phyloP scores from a whole-genome alignment of 352 stramenopile genomes.

The Globisporangium takayamanum region DNA sequence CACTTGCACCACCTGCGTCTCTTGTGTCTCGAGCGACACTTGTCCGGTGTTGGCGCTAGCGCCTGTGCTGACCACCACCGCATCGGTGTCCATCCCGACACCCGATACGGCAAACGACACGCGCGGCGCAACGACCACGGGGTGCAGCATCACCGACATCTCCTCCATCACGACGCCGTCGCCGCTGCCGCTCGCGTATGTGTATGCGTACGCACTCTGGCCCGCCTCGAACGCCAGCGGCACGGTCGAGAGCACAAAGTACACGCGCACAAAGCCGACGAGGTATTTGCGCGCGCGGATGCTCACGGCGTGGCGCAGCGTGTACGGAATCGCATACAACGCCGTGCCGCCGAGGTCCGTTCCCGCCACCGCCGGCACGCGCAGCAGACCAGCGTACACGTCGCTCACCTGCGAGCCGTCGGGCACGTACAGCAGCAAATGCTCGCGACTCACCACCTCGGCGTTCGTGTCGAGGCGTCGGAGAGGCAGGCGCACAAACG shows the following conservation, averaged over 20 bases:
- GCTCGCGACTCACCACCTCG: slow-evolving; percentile 27
- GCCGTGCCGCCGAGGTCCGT: slow-evolving; percentile 19
- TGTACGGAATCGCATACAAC: slow-evolving; percentile 34
- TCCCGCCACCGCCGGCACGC: slow-evolving; percentile 5
- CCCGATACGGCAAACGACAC: slow-evolving; percentile 9
- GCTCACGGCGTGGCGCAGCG: slow-evolving; percentile 17
- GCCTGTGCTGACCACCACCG: too few species aligned
- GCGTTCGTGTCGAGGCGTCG: slow-evolving; percentile 23
- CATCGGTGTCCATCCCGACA: not conserved
- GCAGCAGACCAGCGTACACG: slow-evolving; percentile 30
- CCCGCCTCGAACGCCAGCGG: slow-evolving; percentile 29
- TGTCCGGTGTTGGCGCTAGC: not conserved
- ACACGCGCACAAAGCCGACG: slow-evolving; percentile 30
- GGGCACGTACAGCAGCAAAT: slow-evolving; percentile 34
- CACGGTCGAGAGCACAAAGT: slow-evolving; percentile 37
- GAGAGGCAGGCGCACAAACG: slow-evolving; percentile 39
- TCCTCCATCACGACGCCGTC: slow-evolving; percentile 37
- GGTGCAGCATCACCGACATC: slow-evolving; percentile 29
- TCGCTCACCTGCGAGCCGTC: slow-evolving; percentile 26
- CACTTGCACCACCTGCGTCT: not conserved
- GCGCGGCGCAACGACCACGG: slow-evolving; percentile 12
- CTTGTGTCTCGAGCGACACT: not conserved
- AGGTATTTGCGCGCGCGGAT: slow-evolving; percentile 23
- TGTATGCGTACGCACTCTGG: slow-evolving; percentile 23
- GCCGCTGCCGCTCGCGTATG: not conserved